Conservation (phyloP, 2,329 filamentous ascomycete genomes). For the Sarocladium strictum region DNA sequence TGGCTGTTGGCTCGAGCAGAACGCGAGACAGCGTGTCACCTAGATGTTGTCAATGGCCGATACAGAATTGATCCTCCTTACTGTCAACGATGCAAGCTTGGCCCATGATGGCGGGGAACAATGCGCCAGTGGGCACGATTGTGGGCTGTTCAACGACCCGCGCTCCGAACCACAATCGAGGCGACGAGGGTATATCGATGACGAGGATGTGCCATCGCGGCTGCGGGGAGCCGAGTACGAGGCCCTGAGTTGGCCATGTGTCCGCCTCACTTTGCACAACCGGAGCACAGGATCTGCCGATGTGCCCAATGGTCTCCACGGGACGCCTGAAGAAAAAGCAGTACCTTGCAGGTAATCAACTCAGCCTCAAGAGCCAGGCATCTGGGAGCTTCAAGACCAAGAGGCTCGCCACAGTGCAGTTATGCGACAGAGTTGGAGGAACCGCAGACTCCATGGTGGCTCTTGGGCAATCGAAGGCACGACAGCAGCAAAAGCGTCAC, state of each 20-base stretch:
- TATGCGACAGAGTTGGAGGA: too few species aligned
- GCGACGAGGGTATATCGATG: too few species aligned
- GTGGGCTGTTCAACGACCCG: too few species aligned
- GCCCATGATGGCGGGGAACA: too few species aligned
- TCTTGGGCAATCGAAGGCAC: too few species aligned
- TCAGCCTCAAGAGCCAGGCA: background rate
- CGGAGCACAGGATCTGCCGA: background rate
- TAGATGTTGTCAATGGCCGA: background rate
- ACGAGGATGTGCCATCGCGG: too few species aligned
- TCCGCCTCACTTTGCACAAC: background rate
- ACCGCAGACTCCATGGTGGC: too few species aligned
- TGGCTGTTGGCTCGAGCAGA: background rate
- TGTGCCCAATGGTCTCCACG: background rate
- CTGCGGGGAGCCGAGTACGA: too few species aligned
- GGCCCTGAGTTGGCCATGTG: background rate
- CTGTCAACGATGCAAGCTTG: background rate
- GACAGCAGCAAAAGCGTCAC: too few species aligned
- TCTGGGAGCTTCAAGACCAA: background rate
- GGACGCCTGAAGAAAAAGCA: background rate
- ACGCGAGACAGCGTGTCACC: slow-evolving; percentile 7
- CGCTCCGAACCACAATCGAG: too few species aligned
- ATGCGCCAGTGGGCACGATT: too few species aligned
- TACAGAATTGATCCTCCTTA: background rate
- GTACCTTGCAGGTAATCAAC: background rate
- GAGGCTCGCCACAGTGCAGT: too few species aligned